Evolutionary conservation across 2,329 filamentous ascomycete species (phyloP), one percentile per base, ranked within the genome.

Genomic region (Penicillium sumatraense): DNA sequence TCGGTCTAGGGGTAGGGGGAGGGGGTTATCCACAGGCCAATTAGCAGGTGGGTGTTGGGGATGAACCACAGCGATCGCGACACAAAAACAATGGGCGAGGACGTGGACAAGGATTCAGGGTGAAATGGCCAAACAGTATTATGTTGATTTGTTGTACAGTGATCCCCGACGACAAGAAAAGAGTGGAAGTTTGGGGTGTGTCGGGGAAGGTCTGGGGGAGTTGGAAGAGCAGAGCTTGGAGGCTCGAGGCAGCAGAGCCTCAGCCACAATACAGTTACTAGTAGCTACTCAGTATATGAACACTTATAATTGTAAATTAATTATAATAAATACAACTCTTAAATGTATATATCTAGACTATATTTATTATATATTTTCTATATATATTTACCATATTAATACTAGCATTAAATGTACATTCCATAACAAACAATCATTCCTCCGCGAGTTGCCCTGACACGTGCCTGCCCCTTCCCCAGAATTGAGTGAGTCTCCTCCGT

Each of bases 401-500:
- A n/a, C n/a, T n/a, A n/a, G n/a, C 23, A 45, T 27, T 27, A 23
- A 45, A 45, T 8, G 23, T n/a, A 16, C 41, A 45, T 45, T 45
- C 41, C 41, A 45, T 24, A 14, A 21, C 2, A 13, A 26, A 16
- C 21, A 42, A 8, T 26, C 1, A 10, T 24, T 20, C 21, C 40
- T 42, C 40, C 20, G 23, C 41, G 51, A 61, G 52, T 49, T 47
- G 53, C 51, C 31, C 23, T 46, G 49, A 59, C 62, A 63, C 60
- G 62, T 64, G 60, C 55, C 40, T 35, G 42, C 47, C 52, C 53
- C 55, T 59, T 44, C 54, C 51, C 52, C 42, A 29, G 42, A 35
- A 44, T 29, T 31, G n/a, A 44, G 23, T 24, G 38, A 21, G n/a
- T 48, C 35, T 49, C 18, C 36, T 44, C 24, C 23, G 20, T 13